phyloP scores from a whole-genome alignment of 192 early-diverging fungal species.

The Umbelopsis ramanniana region DNA sequence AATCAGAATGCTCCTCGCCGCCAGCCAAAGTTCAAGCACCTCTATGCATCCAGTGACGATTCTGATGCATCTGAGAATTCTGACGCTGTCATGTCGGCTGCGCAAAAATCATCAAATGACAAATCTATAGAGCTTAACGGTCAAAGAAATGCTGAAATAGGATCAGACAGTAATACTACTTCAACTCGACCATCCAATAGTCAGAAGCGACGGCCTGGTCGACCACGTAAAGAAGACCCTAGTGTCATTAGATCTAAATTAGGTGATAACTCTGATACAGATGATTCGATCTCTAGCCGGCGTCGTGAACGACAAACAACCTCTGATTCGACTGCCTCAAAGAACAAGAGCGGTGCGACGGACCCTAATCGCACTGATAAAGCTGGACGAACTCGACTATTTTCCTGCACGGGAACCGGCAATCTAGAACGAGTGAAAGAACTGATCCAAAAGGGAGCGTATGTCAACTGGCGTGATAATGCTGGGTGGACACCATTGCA shows the following conservation, averaged over 20 bases:
- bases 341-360: not conserved
- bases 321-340: conserved; percentile 12
- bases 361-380: conserved; percentile 48
- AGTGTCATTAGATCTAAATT: not conserved
- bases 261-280: conserved; percentile 3
- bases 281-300: not conserved
- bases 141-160: not conserved
- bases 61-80: conserved; percentile 1
- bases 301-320: not conserved
- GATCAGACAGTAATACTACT: not conserved
- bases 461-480: conserved; percentile 65
- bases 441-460: conserved; percentile 60
- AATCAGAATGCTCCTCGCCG: not conserved
- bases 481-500: conserved; percentile 70
- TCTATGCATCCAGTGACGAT: conserved; percentile 8
- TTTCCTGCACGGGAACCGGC: conserved; percentile 59
- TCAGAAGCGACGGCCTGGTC: conserved; percentile 9
- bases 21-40: conserved; percentile 1
- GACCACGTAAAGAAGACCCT: not conserved
- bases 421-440: conserved; percentile 59
- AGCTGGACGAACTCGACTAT: conserved; percentile 56
- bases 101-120: not conserved
- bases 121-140: not conserved
- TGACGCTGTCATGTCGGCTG: not conserved
- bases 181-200: not conserved